Evolutionary conservation across 129 eudicot genomes (phyloP).

Genomic region (Tagetes erecta): DNA sequence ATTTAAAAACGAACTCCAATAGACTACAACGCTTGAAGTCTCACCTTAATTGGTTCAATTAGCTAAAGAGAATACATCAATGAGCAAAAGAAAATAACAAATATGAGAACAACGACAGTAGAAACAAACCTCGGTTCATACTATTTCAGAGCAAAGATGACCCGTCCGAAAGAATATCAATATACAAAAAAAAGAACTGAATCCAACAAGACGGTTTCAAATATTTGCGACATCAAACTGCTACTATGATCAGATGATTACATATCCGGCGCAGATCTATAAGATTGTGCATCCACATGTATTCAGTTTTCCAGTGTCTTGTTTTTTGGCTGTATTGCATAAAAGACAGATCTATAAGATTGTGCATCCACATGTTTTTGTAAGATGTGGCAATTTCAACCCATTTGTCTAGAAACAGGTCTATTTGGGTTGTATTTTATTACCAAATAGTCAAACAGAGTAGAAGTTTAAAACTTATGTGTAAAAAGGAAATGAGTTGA

Average conservation of each 20-base stretch:
- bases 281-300: constrained; percentile 19
- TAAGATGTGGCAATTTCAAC: background rate
- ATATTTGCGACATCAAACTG: constrained; percentile 5
- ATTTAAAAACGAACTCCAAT: background rate
- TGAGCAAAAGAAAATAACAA: background rate
- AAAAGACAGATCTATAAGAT: background rate
- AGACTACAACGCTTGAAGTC: background rate
- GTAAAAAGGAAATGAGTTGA: background rate
- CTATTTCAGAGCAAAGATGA: background rate
- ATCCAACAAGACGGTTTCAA: background rate
- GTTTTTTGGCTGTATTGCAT: constrained; percentile 9
- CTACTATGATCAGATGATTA: background rate
- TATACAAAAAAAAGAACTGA: background rate
- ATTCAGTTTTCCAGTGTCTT: constrained; percentile 12
- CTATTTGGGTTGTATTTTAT: background rate
- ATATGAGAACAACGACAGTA: background rate
- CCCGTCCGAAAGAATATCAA: background rate
- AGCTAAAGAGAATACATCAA: background rate
- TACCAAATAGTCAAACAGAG: background rate
- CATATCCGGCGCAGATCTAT: background rate
- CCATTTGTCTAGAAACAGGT: background rate
- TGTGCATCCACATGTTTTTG: background rate
- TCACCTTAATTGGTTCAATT: background rate
- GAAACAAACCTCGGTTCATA: constrained; percentile 15
- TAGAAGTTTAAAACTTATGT: background rate